These are phyloP conservation scores for Trichodelitschia bisporula DNA, from an alignment of 495 filamentous ascomycete genomes.

Conservation along the genomic window DNA sequence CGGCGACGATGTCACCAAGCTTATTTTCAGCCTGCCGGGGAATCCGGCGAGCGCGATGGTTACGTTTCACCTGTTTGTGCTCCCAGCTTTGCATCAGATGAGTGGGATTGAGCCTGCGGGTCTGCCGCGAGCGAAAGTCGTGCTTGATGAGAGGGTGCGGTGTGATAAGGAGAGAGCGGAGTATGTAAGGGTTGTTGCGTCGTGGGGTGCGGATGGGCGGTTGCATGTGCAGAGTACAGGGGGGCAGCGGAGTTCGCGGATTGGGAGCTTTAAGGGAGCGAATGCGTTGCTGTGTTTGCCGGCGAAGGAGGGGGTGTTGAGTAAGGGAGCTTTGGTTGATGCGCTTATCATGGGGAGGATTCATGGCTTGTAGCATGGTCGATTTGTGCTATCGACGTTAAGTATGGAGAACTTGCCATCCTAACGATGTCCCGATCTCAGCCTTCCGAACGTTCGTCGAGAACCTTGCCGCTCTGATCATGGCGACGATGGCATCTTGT, in stretches of 20 bases:
- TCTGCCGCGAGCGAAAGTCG: slow-evolving; percentile 45
- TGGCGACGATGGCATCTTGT: no score
- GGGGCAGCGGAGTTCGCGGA: slow-evolving; percentile 63
- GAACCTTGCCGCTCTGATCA: no score
- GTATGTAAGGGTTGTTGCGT: slow-evolving; percentile 60
- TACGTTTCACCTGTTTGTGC: slow-evolving; percentile 79
- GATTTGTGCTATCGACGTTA: no score
- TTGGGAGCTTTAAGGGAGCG: slow-evolving; percentile 68
- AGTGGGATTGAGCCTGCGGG: slow-evolving; percentile 34
- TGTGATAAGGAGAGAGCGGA: slow-evolving; percentile 55
- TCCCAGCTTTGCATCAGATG: slow-evolving; percentile 60
- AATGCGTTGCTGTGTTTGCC: slow-evolving; percentile 71
- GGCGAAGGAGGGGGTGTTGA: slow-evolving; percentile 21
- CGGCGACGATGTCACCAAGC: slow-evolving; percentile 27
- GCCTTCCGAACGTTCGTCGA: no score
- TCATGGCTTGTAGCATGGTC: no score
- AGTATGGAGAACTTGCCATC: no score
- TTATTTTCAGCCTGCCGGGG: slow-evolving; percentile 78
- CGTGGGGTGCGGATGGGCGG: slow-evolving; percentile 33
- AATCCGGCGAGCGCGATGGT: slow-evolving; percentile 89
- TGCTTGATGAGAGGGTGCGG: slow-evolving; percentile 41
- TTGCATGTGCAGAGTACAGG: slow-evolving; percentile 69
- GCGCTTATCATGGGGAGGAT: slow-evolving; percentile 34
- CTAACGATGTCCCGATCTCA: no score
- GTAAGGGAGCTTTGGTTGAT: slow-evolving; percentile 29